phyloP scores from a whole-genome alignment of 345 rosid genomes.

The Citrus unshiu region DNA sequence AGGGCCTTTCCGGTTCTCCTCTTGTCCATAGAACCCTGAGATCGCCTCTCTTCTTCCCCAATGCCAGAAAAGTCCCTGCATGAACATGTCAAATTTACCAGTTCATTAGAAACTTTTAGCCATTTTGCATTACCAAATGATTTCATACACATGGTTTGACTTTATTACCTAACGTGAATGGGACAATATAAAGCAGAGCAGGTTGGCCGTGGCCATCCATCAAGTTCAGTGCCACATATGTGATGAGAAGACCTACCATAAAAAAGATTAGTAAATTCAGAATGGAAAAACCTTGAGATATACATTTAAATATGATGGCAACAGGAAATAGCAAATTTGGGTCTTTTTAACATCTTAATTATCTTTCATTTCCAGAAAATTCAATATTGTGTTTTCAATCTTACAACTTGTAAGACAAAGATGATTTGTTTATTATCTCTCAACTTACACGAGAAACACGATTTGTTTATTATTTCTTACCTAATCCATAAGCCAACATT shows the following conservation, averaged over 20 bases:
- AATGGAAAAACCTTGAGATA: neutral
- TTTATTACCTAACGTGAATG: constrained; percentile 82
- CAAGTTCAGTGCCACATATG: constrained; percentile 85
- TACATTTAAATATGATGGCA: too few relatives aligned
- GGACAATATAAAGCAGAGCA: constrained; percentile 89
- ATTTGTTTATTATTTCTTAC: constrained; percentile 32
- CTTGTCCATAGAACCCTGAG: constrained; percentile 69
- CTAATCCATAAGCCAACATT: constrained; percentile 89
- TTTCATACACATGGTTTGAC: neutral
- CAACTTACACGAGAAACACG: neutral
- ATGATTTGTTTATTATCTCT: constrained; percentile 6
- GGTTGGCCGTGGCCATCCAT: constrained; percentile 99
- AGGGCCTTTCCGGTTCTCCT: constrained; percentile 80
- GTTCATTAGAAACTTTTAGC: neutral
- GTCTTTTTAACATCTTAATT: neutral
- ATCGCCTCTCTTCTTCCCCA: constrained; percentile 74
- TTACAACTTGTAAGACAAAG: neutral
- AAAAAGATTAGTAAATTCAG: neutral
- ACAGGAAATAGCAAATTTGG: neutral
- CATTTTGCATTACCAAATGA: neutral
- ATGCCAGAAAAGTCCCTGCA: constrained; percentile 69
- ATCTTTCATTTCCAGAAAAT: neutral
- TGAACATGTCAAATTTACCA: neutral
- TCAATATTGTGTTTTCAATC: neutral
- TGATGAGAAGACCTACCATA: constrained; percentile 79